Evolutionary conservation across 1,139 yeast species (phyloP).

Genomic region (Pneumocystis canis): DNA sequence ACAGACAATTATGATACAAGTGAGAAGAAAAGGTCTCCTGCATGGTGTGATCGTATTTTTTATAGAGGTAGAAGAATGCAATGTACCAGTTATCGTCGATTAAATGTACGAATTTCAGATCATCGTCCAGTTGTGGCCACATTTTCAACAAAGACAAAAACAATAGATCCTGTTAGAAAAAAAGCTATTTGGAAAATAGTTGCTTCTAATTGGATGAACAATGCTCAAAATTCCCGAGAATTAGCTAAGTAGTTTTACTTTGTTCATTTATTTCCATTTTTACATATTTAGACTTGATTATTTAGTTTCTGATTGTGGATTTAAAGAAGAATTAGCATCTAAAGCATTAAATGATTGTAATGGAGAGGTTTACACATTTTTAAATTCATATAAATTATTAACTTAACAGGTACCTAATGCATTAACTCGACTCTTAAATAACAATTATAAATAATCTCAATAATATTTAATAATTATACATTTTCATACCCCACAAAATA

Average conservation of each 20-base stretch:
- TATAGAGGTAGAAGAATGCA: constrained; percentile 28
- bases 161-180: constrained; percentile 5
- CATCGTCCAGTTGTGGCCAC: constrained; percentile 84
- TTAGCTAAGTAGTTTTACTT: not conserved
- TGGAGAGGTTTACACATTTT: not conserved
- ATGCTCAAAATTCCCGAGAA: constrained; percentile 2
- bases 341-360: not conserved
- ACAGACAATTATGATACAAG: constrained; percentile 64
- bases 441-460: not conserved
- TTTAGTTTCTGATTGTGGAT: not conserved
- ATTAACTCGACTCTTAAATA: not conserved
- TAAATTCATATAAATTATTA: not conserved
- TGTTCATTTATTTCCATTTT: not conserved
- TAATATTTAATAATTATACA: not conserved
- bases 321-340: not conserved
- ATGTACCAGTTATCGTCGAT: constrained; percentile 19
- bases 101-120: constrained; percentile 52
- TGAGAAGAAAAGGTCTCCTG: constrained; percentile 85
- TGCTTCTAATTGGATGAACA: constrained; percentile 7
- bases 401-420: not conserved
- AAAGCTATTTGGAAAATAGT: constrained; percentile 5
- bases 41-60: constrained; percentile 90
- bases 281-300: not conserved
- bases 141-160: constrained; percentile 32
- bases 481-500: not conserved